Conservation (phyloP, 805 yeast genomes). For the Yamadazyma insecticola region DNA sequence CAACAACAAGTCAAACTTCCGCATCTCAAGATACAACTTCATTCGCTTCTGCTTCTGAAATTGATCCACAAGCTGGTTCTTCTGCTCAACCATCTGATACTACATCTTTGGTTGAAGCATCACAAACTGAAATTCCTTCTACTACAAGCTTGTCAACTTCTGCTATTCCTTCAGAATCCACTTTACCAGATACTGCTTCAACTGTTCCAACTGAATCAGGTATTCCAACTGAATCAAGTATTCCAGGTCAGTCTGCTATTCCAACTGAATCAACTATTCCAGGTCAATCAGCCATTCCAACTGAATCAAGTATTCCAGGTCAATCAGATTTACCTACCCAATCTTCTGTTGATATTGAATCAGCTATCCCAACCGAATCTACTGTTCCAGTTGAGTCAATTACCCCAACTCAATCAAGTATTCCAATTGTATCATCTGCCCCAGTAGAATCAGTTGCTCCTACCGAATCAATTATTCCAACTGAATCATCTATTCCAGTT, state of each 20-base stretch:
- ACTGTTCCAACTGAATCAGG: neutral
- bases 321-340: neutral
- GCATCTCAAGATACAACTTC: neutral
- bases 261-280: neutral
- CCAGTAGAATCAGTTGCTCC: conserved; percentile 1
- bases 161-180: conserved; percentile 1
- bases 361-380: conserved; percentile 1
- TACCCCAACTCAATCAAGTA: neutral
- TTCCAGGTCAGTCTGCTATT: neutral
- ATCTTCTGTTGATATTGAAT: neutral
- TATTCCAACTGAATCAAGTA: neutral
- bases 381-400: neutral
- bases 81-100: conserved; percentile 1
- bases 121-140: neutral
- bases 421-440: neutral
- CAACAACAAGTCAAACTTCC: conserved; percentile 1
- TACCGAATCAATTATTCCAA: no score
- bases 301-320: neutral
- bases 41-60: conserved; percentile 1
- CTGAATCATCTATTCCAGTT: conserved; percentile 1
- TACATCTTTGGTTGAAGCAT: neutral
- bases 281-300: neutral
- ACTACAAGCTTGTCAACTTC: neutral
- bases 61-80: conserved; percentile 1
- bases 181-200: conserved; percentile 1